Evolutionary conservation across 164 flowering plant species (phyloP).

Genomic region (Liquidambar formosana): DNA sequence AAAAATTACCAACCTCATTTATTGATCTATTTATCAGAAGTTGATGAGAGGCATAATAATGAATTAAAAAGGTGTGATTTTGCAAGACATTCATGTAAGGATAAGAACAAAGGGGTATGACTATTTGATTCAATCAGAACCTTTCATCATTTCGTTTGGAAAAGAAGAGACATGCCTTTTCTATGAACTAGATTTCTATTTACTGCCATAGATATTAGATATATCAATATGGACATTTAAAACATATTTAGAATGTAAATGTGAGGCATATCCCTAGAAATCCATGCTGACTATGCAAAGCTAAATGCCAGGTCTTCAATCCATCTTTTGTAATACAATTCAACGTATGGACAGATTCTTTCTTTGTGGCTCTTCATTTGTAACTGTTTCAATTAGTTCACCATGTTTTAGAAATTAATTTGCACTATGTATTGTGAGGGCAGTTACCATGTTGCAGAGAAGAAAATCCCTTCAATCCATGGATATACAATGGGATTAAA

Average conservation of each 20-base stretch:
- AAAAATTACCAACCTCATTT: no score
- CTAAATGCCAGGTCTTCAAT: neutral
- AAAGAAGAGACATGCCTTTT: no score
- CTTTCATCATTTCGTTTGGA: no score
- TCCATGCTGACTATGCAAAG: neutral
- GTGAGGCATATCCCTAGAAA: neutral
- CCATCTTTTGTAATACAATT: neutral
- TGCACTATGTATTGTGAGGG: slow-evolving; percentile 20
- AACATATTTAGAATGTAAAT: neutral
- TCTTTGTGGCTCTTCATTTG: neutral
- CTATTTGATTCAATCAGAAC: no score
- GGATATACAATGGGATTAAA: slow-evolving; percentile 79
- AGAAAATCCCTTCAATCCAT: slow-evolving; percentile 81
- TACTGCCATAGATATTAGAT: no score
- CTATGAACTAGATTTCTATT: no score
- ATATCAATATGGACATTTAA: neutral
- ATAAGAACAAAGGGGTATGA: no score
- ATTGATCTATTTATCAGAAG: no score
- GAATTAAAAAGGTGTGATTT: no score
- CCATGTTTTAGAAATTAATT: slow-evolving; percentile 1
- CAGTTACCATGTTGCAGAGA: slow-evolving; percentile 96
- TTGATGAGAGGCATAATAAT: no score
- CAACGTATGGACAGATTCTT: no score
- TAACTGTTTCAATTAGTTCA: neutral
- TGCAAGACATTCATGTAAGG: no score